Evolutionary conservation across 2,329 filamentous ascomycete species (phyloP), one percentile per base, ranked within the genome.

Genomic region (Diaporthe amygdali): DNA sequence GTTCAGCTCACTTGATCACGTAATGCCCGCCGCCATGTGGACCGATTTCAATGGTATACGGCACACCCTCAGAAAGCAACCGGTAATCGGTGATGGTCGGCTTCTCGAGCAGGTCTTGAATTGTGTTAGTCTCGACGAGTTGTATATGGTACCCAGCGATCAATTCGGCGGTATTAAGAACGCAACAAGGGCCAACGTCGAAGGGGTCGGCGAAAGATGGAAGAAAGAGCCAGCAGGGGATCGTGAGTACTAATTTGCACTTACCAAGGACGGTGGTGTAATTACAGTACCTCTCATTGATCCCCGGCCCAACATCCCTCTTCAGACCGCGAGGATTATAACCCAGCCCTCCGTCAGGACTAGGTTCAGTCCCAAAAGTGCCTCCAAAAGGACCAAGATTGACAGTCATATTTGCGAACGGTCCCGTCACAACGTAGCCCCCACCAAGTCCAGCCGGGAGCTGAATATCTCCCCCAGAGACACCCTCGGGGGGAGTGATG

Each of bases 391-490:
- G 68, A 10, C 68, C 68, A 1, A 70, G 59, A n/a, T 70, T 66
- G 39, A 55, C 32, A 9, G 68, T 70, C 68, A 70, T 56, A 39
- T 73, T 75, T 5, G 71, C 74, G 64, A 78, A 78, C 8, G 77
- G 77, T 8, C 77, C 77, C n/a, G 67, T 73, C 22, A 49, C 74
- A 55, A 78, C 72, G 59, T 77, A 78, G 17, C 76, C 77, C 41
- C 89, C 88, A 3, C 89, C 89, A 2, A 79, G 79, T 6, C 87
- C 88, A 0, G 86, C 81, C 0, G 85, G 83, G 12, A 86, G 66
- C 27, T 73, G 66, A 2, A 76, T 74, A 46, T 71, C 59, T 12
- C 70, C 74, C 34, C 74, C 76, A n/a, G 77, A 76, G 55, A 78
- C 74, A 44, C 76, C 74, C 3, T 76, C 71, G 3, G 76, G 76